A percentile compares a stretch with the other conserved stretches of the same genome.
These are phyloP conservation scores for Lipomyces chichibuensis DNA, from an alignment of 805 yeast genomes.

Conservation along the genomic window DNA sequence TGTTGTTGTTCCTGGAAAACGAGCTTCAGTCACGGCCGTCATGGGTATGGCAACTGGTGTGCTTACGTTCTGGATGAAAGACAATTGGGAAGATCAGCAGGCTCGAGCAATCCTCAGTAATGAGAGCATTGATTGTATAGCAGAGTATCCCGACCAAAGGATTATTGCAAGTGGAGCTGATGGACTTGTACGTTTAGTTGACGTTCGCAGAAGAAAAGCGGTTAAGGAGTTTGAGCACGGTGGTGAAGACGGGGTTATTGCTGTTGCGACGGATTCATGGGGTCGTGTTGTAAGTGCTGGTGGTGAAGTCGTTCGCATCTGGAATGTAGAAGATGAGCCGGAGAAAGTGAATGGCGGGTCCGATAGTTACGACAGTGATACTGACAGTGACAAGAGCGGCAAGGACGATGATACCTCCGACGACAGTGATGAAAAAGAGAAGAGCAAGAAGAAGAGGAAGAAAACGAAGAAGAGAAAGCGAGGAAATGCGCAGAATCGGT, in stretches of 20 bases:
- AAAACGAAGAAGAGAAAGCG: constrained; percentile 17
- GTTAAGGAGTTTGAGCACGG: constrained; percentile 70
- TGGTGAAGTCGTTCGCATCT: constrained; percentile 76
- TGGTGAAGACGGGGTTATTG: constrained; percentile 69
- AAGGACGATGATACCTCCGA: constrained; percentile 45
- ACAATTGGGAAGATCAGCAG: constrained; percentile 66
- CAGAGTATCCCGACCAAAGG: constrained; percentile 48
- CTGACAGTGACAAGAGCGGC: constrained; percentile 45
- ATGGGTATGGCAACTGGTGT: constrained; percentile 94
- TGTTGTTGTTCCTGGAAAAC: constrained; percentile 1
- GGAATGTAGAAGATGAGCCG: constrained; percentile 52
- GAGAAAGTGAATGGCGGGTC: constrained; percentile 41
- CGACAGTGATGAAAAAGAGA: constrained; percentile 53
- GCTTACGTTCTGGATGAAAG: constrained; percentile 82
- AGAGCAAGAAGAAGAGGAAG: constrained; percentile 41
- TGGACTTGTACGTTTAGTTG: constrained; percentile 69
- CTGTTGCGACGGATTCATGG: constrained; percentile 76
- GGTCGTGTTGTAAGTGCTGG: constrained; percentile 82
- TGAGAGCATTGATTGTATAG: constrained; percentile 71
- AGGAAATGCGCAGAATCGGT: constrained; percentile 38
- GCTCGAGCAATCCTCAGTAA: constrained; percentile 70
- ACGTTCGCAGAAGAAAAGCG: constrained; percentile 64
- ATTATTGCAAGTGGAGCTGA: constrained; percentile 64
- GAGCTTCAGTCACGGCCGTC: constrained; percentile 49
- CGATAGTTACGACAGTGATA: constrained; percentile 45